Evolutionary conservation across 2,329 filamentous ascomycete genomes (phyloP), one percentile per base, ranked within the genome.

Genomic region (Penicillium sp.): DNA sequence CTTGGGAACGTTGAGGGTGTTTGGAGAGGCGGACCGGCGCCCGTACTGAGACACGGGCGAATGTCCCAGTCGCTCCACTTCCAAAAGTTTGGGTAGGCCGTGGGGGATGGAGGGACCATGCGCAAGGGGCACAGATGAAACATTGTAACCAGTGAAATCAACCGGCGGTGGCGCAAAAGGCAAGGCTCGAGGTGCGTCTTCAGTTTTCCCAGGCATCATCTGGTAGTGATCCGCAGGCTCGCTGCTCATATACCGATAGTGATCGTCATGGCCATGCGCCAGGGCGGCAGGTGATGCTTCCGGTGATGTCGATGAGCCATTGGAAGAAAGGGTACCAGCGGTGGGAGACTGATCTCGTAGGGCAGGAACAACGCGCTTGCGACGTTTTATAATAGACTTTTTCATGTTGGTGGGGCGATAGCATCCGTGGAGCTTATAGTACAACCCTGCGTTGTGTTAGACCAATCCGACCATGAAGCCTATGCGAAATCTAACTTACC

Each of bases 371-470:
- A 97, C 92, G 56, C 94, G 87, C 80, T 97, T 97, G 58, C 94
- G 84, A 60, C 94, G 85, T 76, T 99, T 97, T 73, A 99, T 99
- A 26, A 96, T 89, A 3, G 91, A 89, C 74, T 97, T 97, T 76
- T 97, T 99, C 94, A 99, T 97, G n/a, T 91, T 91, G 5, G 94
- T 90, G 0, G 94, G 94, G 40, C 94, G 85, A 74, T 97, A 93
- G 31, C 92, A 87, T 53, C 92, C 92, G 71, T 99, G 94, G 3
- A 99, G 85, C 74, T 97, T 97, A 78, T 95, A 92, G 74, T 99
- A 99, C 3, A 99, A 79, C 5, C 93, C 92, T 96, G 63, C 4
- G 49, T 46, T 20, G 5, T 22, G 51, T 65, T 50, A 64, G 51
- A n/a, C 9, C 22, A 37, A 54, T 26, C 18, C 32, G 42, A 40